Evolutionary conservation across 257 asterid genomes (phyloP), one percentile per base, ranked within the genome.

Genomic region (Solanum tarijense): DNA sequence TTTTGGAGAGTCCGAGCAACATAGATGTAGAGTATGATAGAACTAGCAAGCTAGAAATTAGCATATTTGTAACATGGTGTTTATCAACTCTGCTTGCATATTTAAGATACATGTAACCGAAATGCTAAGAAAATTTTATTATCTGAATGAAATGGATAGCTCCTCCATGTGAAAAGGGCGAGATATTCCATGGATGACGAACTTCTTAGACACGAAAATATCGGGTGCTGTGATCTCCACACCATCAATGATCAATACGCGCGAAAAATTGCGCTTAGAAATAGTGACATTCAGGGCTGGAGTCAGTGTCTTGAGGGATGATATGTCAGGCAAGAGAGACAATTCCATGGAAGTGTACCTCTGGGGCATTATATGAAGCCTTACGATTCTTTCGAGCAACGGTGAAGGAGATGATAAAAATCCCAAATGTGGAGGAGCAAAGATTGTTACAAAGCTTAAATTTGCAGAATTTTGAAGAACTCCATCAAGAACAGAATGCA

Each of bases 161-260:
- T 90, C 83, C 6, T 72, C 90, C 35, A 76, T 48, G 29, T 29
- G 43, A 46, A 96, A 89, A 87, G 90, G 91, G 84, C 89, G 83
- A 9, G 94, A 91, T 85, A 94, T 91, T 21, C 95, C 98, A 90
- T 96, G 98, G 73, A 96, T 65, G 62, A 88, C 88, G 75, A 91
- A 93, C 27, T 52, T 89, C n/a, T 90, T 48, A 2, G 93, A 89
- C 27, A 86, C 83, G 62, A 90, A 92, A 81, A 92, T 27, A 79
- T 94, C 94, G 0, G 94, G 94, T 16, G 85, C 87, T 1, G 90
- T 91, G 83, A 96, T 91, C 43, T 92, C 93, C 62, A 91, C 96
- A n/a, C 94, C 92, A 81, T 92, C 91, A 43, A 94, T 35, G 20
- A 87, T 78, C 72, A 96, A 21, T 65, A 23, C 46, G 27, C 72